Evolutionary conservation across 2,329 filamentous ascomycete genomes (phyloP).

Genomic region (Hirsutella thompsonii): DNA sequence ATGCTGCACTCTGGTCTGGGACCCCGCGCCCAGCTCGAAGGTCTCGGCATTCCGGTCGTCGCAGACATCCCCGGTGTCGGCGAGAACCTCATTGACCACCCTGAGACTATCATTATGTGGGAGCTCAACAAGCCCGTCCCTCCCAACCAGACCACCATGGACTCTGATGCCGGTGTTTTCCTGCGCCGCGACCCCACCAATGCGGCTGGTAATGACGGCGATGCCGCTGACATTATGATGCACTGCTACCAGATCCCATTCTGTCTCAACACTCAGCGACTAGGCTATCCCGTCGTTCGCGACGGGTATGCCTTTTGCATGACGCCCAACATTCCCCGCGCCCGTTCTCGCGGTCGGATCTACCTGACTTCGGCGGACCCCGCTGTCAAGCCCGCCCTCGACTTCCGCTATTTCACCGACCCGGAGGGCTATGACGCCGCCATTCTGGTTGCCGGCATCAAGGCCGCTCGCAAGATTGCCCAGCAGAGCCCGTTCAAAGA

Average conservation of each 20-base stretch:
- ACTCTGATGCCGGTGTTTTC: constrained; percentile 83
- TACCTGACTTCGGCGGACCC: constrained; percentile 69
- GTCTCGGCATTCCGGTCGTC: constrained; percentile 41
- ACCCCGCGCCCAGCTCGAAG: constrained; percentile 37
- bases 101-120: constrained; percentile 52
- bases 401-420: constrained; percentile 85
- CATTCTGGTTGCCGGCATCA: constrained; percentile 65
- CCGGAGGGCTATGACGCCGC: constrained; percentile 75
- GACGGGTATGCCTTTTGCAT: constrained; percentile 84
- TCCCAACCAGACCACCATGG: constrained; percentile 75
- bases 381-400: constrained; percentile 64
- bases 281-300: constrained; percentile 52
- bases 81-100: constrained; percentile 48
- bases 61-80: constrained; percentile 46
- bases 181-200: constrained; percentile 63
- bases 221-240: constrained; percentile 84
- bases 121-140: constrained; percentile 69
- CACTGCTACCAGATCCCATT: constrained; percentile 96
- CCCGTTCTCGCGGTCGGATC: constrained; percentile 63
- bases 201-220: constrained; percentile 54
- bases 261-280: constrained; percentile 68
- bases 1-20: constrained; percentile 46
- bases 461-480: constrained; percentile 65
- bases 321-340: constrained; percentile 81
- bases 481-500: constrained; percentile 64